These are phyloP conservation scores for Sungouiella thailandica DNA, from an alignment of 805 yeast genomes.

Conservation along the genomic window DNA sequence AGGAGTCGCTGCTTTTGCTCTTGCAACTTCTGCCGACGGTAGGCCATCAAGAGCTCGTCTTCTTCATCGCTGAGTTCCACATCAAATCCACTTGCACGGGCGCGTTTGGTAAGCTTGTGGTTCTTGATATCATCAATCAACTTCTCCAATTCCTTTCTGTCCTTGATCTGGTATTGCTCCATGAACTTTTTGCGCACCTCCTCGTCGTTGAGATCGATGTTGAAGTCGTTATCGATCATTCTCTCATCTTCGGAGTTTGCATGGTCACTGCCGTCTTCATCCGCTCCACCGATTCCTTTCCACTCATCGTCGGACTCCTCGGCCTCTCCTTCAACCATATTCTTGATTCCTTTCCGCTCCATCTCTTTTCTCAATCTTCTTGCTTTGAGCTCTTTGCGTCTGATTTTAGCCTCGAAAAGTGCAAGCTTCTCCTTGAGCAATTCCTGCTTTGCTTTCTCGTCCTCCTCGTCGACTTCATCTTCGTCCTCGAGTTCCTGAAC, in stretches of 20 bases:
- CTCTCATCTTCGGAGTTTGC: slow-evolving; percentile 73
- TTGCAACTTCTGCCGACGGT: slow-evolving; percentile 36
- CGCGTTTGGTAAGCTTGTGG: slow-evolving; percentile 61
- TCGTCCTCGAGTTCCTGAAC: slow-evolving; percentile 12
- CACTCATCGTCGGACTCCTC: slow-evolving; percentile 89
- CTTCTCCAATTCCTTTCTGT: slow-evolving; percentile 58
- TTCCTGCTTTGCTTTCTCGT: slow-evolving; percentile 20
- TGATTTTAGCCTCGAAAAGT: slow-evolving; percentile 34
- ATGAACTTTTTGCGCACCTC: slow-evolving; percentile 54
- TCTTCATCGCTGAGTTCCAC: slow-evolving; percentile 73
- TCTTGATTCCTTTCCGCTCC: slow-evolving; percentile 52
- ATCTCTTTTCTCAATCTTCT: slow-evolving; percentile 43
- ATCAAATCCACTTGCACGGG: slow-evolving; percentile 47
- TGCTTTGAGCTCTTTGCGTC: slow-evolving; percentile 28
- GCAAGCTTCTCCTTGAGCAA: slow-evolving; percentile 28
- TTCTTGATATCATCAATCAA: slow-evolving; percentile 67
- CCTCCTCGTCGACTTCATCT: slow-evolving; percentile 17
- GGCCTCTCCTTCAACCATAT: slow-evolving; percentile 75
- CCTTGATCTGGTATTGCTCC: slow-evolving; percentile 57
- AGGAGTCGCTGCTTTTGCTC: slow-evolving; percentile 47
- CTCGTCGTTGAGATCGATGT: slow-evolving; percentile 51
- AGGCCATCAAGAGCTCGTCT: slow-evolving; percentile 51
- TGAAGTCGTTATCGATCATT: slow-evolving; percentile 69
- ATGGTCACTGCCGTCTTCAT: slow-evolving; percentile 52
- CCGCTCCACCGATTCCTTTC: slow-evolving; percentile 74